Percentiles rank a stretch among this genome's conserved stretches.
Conservation (phyloP, 78 protist genomes). For the slime mould (Dictyostelium discoideum) region DNA sequence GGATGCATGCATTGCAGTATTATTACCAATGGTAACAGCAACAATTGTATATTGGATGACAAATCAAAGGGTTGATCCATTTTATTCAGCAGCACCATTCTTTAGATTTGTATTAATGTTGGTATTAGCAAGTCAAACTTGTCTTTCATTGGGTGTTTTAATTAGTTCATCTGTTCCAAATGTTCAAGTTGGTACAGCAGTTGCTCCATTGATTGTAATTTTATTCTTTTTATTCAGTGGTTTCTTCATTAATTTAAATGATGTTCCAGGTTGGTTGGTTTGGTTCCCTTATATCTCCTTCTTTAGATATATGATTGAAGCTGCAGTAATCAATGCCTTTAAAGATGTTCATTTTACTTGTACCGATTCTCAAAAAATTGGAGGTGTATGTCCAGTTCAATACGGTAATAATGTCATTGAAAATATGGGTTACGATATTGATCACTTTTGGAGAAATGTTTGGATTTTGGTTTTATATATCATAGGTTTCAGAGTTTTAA, state of each 20-base stretch:
- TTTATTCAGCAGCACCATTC: constrained; percentile 55
- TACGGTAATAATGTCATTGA: constrained; percentile 50
- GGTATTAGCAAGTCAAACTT: constrained; percentile 11
- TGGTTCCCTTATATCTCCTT: constrained; percentile 35
- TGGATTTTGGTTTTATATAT: constrained; percentile 26
- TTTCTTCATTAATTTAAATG: constrained; percentile 68
- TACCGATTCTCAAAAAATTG: constrained; percentile 26
- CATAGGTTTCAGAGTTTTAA: constrained; percentile 30
- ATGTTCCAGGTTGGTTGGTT: constrained; percentile 69
- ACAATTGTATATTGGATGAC: constrained; percentile 74
- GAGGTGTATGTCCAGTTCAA: constrained; percentile 56
- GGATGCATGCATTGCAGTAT: constrained; percentile 15
- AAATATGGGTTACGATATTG: constrained; percentile 10
- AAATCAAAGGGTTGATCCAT: constrained; percentile 62
- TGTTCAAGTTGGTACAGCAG: constrained; percentile 49
- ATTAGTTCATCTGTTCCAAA: constrained; percentile 42
- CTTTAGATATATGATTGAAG: constrained; percentile 53
- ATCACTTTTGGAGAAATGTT: constrained; percentile 60
- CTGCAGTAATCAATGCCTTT: constrained; percentile 49
- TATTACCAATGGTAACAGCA: constrained; percentile 27
- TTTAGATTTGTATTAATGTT: constrained; percentile 29
- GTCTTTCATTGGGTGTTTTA: constrained; percentile 28
- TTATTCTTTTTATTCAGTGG: constrained; percentile 77
- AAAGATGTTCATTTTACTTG: constrained; percentile 38
- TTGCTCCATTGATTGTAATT: constrained; percentile 55